These are phyloP conservation scores for Apiospora pterosperma DNA, from an alignment of 2,329 filamentous ascomycete species.

Conservation along the genomic window DNA sequence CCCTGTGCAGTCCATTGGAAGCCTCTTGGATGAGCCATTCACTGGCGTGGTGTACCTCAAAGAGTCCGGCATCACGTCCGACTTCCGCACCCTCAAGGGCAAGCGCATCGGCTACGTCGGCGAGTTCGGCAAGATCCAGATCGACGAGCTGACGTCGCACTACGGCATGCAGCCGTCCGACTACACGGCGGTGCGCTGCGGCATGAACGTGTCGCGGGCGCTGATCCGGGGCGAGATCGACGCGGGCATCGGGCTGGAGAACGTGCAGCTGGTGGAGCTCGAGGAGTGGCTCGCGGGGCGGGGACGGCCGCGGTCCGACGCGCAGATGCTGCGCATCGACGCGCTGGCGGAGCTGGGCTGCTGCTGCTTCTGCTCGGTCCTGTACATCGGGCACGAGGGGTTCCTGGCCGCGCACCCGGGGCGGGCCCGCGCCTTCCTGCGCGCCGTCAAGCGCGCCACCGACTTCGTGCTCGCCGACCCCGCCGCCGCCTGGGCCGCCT, in stretches of 20 bases:
- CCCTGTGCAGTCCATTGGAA: constrained; percentile 69
- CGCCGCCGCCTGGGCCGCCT: constrained; percentile 61
- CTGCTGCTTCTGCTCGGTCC: constrained; percentile 80
- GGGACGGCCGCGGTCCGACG: constrained; percentile 61
- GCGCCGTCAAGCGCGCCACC: constrained; percentile 70
- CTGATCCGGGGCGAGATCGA: constrained; percentile 72
- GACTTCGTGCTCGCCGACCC: constrained; percentile 67
- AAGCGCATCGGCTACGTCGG: constrained; percentile 78
- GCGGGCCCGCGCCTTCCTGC: constrained; percentile 65
- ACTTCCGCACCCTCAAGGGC: constrained; percentile 72
- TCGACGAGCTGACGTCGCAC: constrained; percentile 75
- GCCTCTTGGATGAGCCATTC: constrained; percentile 75
- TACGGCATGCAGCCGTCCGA: constrained; percentile 71
- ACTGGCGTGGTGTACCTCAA: constrained; percentile 77
- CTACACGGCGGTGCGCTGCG: constrained; percentile 74
- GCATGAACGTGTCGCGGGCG: constrained; percentile 77
- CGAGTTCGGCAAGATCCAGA: constrained; percentile 81
- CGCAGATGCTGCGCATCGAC: constrained; percentile 79
- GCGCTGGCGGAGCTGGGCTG: constrained; percentile 76
- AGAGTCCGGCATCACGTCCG: constrained; percentile 67
- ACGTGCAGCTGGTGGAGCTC: constrained; percentile 80
- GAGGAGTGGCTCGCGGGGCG: constrained; percentile 69
- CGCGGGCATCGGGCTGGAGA: constrained; percentile 73
- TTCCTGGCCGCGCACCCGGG: constrained; percentile 66
- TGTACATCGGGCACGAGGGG: constrained; percentile 74